Percentiles rank a stretch among this genome's conserved stretches.
Evolutionary conservation across 257 asterid species (phyloP).

Genomic region (Gentiana straminea): DNA sequence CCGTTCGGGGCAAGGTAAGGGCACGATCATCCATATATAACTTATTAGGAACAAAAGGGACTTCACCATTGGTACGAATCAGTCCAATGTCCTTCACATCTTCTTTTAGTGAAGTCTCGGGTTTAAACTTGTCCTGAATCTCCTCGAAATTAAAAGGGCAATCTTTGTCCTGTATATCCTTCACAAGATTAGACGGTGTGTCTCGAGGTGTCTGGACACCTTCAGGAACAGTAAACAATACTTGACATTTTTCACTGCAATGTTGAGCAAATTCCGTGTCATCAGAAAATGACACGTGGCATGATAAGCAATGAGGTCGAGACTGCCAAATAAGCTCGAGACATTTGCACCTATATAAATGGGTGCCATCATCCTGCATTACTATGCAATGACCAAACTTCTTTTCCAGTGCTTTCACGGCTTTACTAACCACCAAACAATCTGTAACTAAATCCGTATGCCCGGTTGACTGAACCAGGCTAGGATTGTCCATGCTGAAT

Average conservation of each 20-base stretch:
- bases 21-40: slow-evolving; percentile 38
- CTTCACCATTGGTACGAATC: slow-evolving; percentile 46
- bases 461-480: slow-evolving; percentile 13
- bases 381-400: slow-evolving; percentile 36
- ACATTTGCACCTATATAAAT: slow-evolving; percentile 65
- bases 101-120: slow-evolving; percentile 59
- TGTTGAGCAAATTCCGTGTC: slow-evolving; percentile 48
- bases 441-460: slow-evolving; percentile 20
- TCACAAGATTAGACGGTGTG: slow-evolving; percentile 20
- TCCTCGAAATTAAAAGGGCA: slow-evolving; percentile 68
- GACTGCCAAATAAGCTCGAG: slow-evolving; percentile 68
- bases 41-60: slow-evolving; percentile 33
- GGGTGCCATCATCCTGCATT: slow-evolving; percentile 17
- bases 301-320: slow-evolving; percentile 57
- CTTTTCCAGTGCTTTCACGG: slow-evolving; percentile 42
- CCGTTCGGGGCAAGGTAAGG: slow-evolving; percentile 23
- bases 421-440: slow-evolving; percentile 42
- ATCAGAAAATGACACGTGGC: slow-evolving; percentile 58
- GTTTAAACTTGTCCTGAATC: slow-evolving; percentile 52
- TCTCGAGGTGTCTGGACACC: slow-evolving; percentile 34
- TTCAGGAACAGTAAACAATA: slow-evolving; percentile 22
- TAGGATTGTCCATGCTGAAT: slow-evolving; percentile 19
- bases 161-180: slow-evolving; percentile 24
- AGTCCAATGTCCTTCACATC: slow-evolving; percentile 59
- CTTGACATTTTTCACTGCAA: slow-evolving; percentile 39